These are phyloP conservation scores for Solanum chacoense DNA, from an alignment of 305 asterid genomes.

Conservation along the genomic window DNA sequence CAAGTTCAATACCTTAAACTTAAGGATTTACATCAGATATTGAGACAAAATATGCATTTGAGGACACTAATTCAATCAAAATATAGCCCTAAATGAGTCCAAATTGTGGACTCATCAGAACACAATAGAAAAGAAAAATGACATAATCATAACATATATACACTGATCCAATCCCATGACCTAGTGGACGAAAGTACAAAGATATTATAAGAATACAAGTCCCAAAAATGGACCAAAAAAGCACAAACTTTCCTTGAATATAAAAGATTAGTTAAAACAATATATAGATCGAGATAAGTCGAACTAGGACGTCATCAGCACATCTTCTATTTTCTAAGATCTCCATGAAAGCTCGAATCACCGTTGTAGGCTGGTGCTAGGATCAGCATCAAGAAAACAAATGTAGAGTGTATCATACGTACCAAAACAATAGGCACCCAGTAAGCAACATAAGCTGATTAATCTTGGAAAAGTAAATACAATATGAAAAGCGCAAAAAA, in stretches of 20 bases:
- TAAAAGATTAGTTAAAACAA: background rate
- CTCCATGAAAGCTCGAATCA: background rate
- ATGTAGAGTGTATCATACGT: background rate
- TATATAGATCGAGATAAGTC: background rate
- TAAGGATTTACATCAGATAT: no score
- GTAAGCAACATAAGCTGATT: no score
- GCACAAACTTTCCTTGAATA: no score
- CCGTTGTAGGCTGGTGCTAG: background rate
- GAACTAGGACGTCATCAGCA: background rate
- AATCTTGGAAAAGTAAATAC: background rate
- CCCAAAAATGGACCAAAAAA: background rate
- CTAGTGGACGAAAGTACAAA: background rate
- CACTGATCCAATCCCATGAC: background rate
- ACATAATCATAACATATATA: background rate
- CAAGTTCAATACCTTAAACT: no score
- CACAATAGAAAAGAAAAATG: background rate
- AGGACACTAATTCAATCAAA: no score
- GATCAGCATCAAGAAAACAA: background rate
- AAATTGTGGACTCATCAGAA: background rate
- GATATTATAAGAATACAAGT: no score
- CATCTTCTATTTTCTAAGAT: background rate
- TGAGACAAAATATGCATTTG: no score
- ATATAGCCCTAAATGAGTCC: no score
- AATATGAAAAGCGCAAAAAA: no score
- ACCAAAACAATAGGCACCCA: background rate